Evolutionary conservation across 2,329 filamentous ascomycete genomes (phyloP).

Genomic region (Passalora sequoiae): DNA sequence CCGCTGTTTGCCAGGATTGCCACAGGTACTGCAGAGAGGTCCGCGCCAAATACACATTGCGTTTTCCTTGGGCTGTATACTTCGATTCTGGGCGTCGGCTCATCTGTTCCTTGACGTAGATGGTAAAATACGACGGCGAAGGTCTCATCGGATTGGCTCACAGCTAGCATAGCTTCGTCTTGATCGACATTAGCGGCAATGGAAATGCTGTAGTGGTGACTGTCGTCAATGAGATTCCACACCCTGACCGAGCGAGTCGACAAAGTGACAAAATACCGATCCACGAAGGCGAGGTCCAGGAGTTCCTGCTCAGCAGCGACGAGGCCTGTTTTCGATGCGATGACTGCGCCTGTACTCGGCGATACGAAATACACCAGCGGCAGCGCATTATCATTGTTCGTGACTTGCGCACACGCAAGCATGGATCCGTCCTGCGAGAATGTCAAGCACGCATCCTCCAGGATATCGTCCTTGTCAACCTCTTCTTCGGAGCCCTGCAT

Average conservation of each 20-base stretch:
- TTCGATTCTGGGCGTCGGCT: slow-evolving; percentile 32
- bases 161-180: slow-evolving; percentile 50
- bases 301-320: slow-evolving; percentile 49
- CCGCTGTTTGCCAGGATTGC: slow-evolving; percentile 60
- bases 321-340: slow-evolving; percentile 54
- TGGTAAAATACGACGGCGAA: slow-evolving; percentile 36
- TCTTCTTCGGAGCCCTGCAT: slow-evolving; percentile 38
- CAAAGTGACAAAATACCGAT: slow-evolving; percentile 68
- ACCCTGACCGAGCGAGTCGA: slow-evolving; percentile 68
- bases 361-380: slow-evolving; percentile 73
- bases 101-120: slow-evolving; percentile 8
- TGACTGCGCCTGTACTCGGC: slow-evolving; percentile 60
- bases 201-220: slow-evolving; percentile 61
- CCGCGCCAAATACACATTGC: slow-evolving; percentile 47
- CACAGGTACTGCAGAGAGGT: slow-evolving; percentile 48
- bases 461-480: slow-evolving; percentile 7
- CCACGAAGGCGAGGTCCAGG: slow-evolving; percentile 61
- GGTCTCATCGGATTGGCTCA: slow-evolving; percentile 53
- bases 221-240: slow-evolving; percentile 78
- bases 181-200: slow-evolving; percentile 40
- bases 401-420: slow-evolving; percentile 56
- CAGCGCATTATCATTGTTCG: slow-evolving; percentile 39
- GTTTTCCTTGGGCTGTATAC: slow-evolving; percentile 62
- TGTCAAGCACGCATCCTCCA: slow-evolving; percentile 57
- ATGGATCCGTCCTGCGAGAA: slow-evolving; percentile 83